Conservation (phyloP, 2,329 filamentous ascomycete species). For the Penicillium occitanis region DNA sequence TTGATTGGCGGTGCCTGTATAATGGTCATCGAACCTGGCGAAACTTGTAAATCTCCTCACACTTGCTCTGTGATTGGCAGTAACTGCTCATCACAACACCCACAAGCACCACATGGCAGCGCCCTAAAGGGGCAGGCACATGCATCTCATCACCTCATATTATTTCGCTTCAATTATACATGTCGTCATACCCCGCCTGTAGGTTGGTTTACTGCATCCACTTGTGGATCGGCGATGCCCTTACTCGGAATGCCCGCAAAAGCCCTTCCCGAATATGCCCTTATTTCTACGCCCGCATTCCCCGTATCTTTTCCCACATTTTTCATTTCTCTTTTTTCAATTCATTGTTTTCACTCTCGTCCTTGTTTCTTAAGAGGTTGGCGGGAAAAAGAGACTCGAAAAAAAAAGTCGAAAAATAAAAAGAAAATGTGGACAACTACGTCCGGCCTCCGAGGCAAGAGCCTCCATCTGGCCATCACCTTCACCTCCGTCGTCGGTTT, state of each 20-base stretch:
- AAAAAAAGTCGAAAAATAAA: conserved; percentile 36
- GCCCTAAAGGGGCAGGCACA: neutral
- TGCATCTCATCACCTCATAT: neutral
- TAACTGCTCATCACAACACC: neutral
- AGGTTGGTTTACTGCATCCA: neutral
- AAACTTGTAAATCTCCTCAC: neutral
- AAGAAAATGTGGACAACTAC: conserved; percentile 34
- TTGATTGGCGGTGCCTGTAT: neutral
- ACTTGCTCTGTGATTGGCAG: neutral
- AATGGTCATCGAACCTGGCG: neutral
- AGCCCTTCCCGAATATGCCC: neutral
- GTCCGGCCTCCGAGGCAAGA: conserved; percentile 29
- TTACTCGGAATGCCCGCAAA: neutral
- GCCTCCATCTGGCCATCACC: conserved; percentile 30
- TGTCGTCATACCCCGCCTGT: neutral
- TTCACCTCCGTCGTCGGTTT: conserved; percentile 50
- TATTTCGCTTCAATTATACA: neutral
- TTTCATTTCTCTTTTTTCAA: neutral
- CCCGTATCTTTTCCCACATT: neutral
- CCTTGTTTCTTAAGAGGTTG: neutral
- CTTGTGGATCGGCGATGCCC: neutral
- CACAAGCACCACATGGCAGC: neutral
- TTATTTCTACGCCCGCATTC: conserved; percentile 1
- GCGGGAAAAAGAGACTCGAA: conserved; percentile 27
- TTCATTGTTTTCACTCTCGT: neutral